Evolutionary conservation across 2,329 filamentous ascomycete species (phyloP), one percentile per base, ranked within the genome.

Genomic region (Aspergillus glaucus): DNA sequence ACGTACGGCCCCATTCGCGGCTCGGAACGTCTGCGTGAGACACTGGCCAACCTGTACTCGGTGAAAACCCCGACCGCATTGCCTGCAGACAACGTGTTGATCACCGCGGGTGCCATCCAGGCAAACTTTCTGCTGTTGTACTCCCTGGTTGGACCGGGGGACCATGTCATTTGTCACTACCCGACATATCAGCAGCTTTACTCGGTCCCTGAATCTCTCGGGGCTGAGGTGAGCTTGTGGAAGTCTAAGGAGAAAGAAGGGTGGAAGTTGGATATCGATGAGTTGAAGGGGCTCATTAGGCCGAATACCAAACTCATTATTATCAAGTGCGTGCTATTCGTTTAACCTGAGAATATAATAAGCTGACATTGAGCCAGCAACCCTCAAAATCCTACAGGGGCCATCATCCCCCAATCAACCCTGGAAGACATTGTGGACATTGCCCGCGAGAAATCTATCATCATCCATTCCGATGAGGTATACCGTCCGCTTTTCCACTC

Each of bases 141-240:
- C 65, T 76, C 84, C 1, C 74, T 93, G 6, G 64, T 93, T 2
- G 80, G 81, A 0, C 80, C 82, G 0, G 86, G 84, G 1, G 88
- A 95, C 62, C 89, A 95, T 75, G 86, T 92, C 43, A 79, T 95
- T 50, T 93, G 87, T 61, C 86, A 93, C 50, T 88, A 90, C 63
- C 89, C 90, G 10, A 92, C 88, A 1, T 94, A 93, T 60, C 87
- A 93, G 65, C 88, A 93, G 59, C 77, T 95, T 1, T 93, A 92
- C 62, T 75, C 82, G 8, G 80, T 94, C 1, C 88, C 89, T 0
- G 75, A 77, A 55, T 85, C 82, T 34, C 71, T 94, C 4, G 88
- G 89, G 0, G 88, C 87, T 1, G 80, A 88, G 50, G 86, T 94
- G 14, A 82, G 83, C 39, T 66, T 92, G 9, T 95, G 89, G 89